Percentiles rank a stretch among this genome's conserved stretches.
Conservation (phyloP, 495 filamentous ascomycete genomes). For the Monascus purpureus region DNA sequence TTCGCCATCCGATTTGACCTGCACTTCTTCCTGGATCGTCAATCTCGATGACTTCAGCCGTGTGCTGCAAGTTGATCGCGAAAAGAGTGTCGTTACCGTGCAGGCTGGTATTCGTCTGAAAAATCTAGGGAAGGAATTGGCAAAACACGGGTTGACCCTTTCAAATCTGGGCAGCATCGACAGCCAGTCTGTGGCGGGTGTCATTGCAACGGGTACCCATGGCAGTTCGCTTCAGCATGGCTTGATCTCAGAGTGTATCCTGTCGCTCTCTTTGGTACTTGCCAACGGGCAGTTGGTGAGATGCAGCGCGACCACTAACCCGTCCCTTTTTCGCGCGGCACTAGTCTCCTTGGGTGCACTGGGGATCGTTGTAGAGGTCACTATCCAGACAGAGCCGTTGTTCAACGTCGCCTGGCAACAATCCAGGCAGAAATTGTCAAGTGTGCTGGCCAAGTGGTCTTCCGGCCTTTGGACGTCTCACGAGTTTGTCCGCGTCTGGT, state of each 20-base stretch:
- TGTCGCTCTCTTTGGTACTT: constrained; percentile 62
- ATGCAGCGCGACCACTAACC: constrained; percentile 58
- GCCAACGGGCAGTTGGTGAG: constrained; percentile 62
- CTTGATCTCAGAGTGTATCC: constrained; percentile 61
- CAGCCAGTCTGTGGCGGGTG: constrained; percentile 83
- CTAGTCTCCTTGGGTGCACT: constrained; percentile 78
- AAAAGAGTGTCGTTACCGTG: constrained; percentile 53
- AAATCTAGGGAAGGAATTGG: constrained; percentile 52
- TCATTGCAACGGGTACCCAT: constrained; percentile 85
- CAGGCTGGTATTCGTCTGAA: constrained; percentile 74
- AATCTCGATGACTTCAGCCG: constrained; percentile 76
- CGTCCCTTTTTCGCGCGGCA: constrained; percentile 75
- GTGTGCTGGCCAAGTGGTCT: constrained; percentile 61
- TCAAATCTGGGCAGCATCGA: constrained; percentile 90
- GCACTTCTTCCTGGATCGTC: constrained; percentile 87
- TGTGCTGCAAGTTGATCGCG: constrained; percentile 51
- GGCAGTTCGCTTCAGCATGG: constrained; percentile 78
- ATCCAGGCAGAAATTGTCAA: constrained; percentile 49
- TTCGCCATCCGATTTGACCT: constrained; percentile 85
- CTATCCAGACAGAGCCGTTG: constrained; percentile 58
- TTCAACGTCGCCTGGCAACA: constrained; percentile 82
- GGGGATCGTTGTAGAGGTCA: constrained; percentile 81
- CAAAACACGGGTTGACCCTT: constrained; percentile 61
- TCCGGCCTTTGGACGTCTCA: constrained; percentile 62
- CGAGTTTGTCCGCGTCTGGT: constrained; percentile 92